phyloP scores from a whole-genome alignment of 2,329 filamentous ascomycete genomes.

The Calycina herbarum region DNA sequence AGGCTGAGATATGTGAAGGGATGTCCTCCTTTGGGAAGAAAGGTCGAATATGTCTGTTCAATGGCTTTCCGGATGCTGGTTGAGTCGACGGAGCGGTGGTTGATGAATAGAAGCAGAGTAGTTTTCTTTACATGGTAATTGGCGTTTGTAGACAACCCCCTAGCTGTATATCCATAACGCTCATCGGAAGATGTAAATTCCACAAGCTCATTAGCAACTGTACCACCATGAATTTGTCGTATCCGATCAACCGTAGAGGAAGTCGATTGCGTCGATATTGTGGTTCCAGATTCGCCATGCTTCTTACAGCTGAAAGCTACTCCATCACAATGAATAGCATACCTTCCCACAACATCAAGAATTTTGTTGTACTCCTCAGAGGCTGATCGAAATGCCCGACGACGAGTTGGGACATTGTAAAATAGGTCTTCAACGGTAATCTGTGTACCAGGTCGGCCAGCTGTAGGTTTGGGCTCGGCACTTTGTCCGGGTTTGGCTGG shows the following conservation, averaged over 20 bases:
- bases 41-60: conserved; percentile 84
- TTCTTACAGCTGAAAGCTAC: conserved; percentile 98
- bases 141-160: conserved; percentile 83
- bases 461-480: conserved; percentile 81
- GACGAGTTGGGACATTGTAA: conserved; percentile 89
- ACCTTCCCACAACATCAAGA: conserved; percentile 88
- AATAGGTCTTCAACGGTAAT: conserved; percentile 97
- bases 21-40: conserved; percentile 90
- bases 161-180: conserved; percentile 80
- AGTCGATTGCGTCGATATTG: conserved; percentile 73
- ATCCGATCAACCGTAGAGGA: conserved; percentile 80
- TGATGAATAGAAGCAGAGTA: conserved; percentile 88
- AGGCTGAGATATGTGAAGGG: conserved; percentile 92
- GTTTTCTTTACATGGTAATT: conserved; percentile 95
- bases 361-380: conserved; percentile 98
- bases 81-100: conserved; percentile 91
- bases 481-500: conserved; percentile 86
- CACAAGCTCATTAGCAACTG: conserved; percentile 85
- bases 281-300: conserved; percentile 81
- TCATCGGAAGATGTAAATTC: conserved; percentile 70
- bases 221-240: conserved; percentile 81
- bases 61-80: conserved; percentile 82
- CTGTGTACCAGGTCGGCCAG: conserved; percentile 86
- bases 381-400: conserved; percentile 84
- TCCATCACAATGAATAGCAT: conserved; percentile 87